Evolutionary conservation across 129 eudicot species (phyloP).

Genomic region (Tagetes erecta): DNA sequence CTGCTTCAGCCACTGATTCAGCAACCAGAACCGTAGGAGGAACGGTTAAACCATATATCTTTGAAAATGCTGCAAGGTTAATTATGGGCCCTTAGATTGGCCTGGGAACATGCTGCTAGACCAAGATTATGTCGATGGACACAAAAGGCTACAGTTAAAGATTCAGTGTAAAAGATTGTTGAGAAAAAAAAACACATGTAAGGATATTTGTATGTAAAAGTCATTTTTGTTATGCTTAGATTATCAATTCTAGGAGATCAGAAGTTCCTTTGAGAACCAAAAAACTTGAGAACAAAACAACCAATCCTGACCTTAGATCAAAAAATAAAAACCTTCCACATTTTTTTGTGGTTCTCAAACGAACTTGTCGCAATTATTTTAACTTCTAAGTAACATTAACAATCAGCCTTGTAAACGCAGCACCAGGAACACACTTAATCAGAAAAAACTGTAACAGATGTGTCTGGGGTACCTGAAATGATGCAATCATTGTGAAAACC

Average conservation of each 20-base stretch:
- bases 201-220: neutral
- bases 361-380: neutral
- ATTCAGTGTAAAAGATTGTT: neutral
- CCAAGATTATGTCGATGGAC: neutral
- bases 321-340: neutral
- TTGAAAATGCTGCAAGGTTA: neutral
- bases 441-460: neutral
- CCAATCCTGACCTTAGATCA: neutral
- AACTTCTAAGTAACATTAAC: slow-evolving; percentile 8
- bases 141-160: neutral
- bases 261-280: neutral
- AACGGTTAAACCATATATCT: too few relatives aligned
- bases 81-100: neutral
- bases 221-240: neutral
- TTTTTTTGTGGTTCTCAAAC: neutral
- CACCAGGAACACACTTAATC: neutral
- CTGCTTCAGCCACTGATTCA: too few relatives aligned
- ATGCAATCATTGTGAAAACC: slow-evolving; percentile 80
- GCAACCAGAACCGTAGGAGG: too few relatives aligned
- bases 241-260: neutral
- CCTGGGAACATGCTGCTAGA: neutral
- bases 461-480: slow-evolving; percentile 64
- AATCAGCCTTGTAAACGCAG: neutral
- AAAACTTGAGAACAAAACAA: neutral
- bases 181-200: neutral